phyloP scores from a whole-genome alignment of 1,284 basidiomycete species.

The Cryptococcus floricola region DNA sequence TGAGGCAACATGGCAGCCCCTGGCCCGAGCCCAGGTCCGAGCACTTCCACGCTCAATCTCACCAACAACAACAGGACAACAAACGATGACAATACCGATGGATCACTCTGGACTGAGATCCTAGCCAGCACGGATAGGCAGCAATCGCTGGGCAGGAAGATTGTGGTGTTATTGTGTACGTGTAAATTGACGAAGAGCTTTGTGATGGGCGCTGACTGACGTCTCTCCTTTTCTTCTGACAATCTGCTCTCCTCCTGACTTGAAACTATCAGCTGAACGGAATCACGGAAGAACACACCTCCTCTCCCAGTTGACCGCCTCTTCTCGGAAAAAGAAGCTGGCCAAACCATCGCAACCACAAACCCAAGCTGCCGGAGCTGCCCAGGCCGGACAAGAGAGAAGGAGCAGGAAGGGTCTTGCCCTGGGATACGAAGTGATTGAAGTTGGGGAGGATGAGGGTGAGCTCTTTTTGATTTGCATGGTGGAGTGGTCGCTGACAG shows the following conservation, averaged over 20 bases:
- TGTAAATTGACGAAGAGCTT: conserved; percentile 43
- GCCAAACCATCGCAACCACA: conserved; percentile 35
- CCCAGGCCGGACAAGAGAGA: not conserved
- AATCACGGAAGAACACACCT: conserved; percentile 21
- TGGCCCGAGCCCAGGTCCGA: not conserved
- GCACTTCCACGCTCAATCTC: not conserved
- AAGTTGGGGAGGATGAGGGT: conserved; percentile 86
- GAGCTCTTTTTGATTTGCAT: conserved; percentile 25
- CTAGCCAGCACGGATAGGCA: conserved; percentile 83
- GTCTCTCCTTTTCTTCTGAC: not conserved
- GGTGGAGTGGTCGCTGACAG: not conserved
- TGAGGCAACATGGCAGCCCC: not conserved
- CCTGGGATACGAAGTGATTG: conserved; percentile 81
- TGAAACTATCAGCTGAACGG: conserved; percentile 62
- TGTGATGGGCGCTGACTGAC: not conserved
- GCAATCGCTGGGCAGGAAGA: conserved; percentile 66
- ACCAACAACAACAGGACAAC: not conserved
- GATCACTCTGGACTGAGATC: conserved; percentile 75
- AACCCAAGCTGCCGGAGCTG: not conserved
- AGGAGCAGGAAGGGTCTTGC: conserved; percentile 61
- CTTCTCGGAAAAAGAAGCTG: conserved; percentile 4
- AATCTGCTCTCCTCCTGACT: conserved; percentile 37
- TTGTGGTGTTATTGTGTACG: conserved; percentile 74
- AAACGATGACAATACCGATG: not conserved
- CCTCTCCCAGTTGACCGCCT: conserved; percentile 11